Conservation (phyloP, 805 yeast genomes). For the Kluyveromyces dobzhanskii region DNA sequence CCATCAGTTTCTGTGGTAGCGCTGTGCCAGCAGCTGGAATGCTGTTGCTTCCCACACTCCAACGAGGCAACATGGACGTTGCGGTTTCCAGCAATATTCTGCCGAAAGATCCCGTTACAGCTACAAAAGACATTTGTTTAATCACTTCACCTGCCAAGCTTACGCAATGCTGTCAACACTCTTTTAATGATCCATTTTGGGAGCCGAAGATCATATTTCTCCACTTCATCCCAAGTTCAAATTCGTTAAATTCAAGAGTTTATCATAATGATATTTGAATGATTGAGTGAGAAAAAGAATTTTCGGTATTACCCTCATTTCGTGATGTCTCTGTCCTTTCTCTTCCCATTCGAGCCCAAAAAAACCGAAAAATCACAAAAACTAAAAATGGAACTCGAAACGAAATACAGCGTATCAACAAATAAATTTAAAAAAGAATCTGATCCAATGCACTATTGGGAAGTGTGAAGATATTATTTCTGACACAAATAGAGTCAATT, state of each 20-base stretch:
- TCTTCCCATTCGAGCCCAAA: not conserved
- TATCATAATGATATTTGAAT: too few species aligned
- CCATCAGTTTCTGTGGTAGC: slow-evolving; percentile 31
- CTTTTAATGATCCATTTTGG: too few species aligned
- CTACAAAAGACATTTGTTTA: slow-evolving; percentile 1
- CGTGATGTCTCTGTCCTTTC: not conserved
- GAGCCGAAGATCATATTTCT: too few species aligned
- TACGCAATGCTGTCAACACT: too few species aligned
- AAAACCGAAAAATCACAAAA: not conserved
- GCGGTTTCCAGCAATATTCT: not conserved
- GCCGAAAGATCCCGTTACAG: not conserved
- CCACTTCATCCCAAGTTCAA: too few species aligned
- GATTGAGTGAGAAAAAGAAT: too few species aligned
- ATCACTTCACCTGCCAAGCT: too few species aligned
- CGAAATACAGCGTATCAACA: not conserved
- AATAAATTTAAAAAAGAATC: too few species aligned
- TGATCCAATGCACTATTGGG: too few species aligned
- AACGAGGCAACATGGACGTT: slow-evolving; percentile 11
- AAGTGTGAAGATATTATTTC: too few species aligned
- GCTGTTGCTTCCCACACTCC: slow-evolving; percentile 8
- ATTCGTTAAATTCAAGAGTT: too few species aligned
- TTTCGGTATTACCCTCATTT: slow-evolving; percentile 2
- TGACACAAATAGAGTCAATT: too few species aligned
- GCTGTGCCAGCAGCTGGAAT: slow-evolving; percentile 8
- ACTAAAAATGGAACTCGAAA: not conserved